Base-by-base conservation (phyloP, 495 filamentous ascomycete genomes). In the Trichodelitschia bisporula region DNA sequence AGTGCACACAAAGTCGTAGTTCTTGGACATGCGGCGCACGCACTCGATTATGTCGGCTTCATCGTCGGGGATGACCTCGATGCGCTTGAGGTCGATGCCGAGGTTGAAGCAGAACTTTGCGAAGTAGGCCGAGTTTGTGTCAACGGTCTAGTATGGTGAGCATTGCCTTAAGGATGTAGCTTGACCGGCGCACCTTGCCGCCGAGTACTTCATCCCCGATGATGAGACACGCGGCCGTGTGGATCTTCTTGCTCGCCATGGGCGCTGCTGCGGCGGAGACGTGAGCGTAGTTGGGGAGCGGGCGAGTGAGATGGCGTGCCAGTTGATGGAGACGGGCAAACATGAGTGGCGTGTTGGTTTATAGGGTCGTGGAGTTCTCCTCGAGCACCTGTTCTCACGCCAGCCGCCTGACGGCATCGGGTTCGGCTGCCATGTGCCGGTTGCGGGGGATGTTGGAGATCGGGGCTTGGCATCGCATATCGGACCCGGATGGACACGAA, bases 181-280 rank as follows among this genome's bases (percentile, higher is more conserved):
- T 50, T 29, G 9, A 14, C 26, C 10, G 15, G 20, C 36, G 18
- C 44, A 77, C 84, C 73, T 97, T 97, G 37, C 86, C 86, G n/a
- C 78, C 79, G 2, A 97, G 61, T 3, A 97, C 77, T 46, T 97
- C 86, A 51, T 97, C 84, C 14, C 86, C 86, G 40, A 97, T 97
- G 38, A 97, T 80, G 28, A 97, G 54, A 45, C 80, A 91, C 35
- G 77, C 86, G 18, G 86, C 86, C 29, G 84, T 93, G 44, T 80
- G 68, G 35, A 91, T 86, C 34, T 59, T 66, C 29, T 57, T 59
- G 40, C 61, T 62, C 30, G 57, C 57, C 34, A 59, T 51, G n/a
- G 55, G 47, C 37, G 66, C 58, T 18, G 55, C 47, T 10, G 55
- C 27, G 19, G 18, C 30, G 17, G 37, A 54, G 35, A 58, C 47